Evolutionary conservation across 2,329 filamentous ascomycete species (phyloP).

Genomic region (Aspergillus tanneri): DNA sequence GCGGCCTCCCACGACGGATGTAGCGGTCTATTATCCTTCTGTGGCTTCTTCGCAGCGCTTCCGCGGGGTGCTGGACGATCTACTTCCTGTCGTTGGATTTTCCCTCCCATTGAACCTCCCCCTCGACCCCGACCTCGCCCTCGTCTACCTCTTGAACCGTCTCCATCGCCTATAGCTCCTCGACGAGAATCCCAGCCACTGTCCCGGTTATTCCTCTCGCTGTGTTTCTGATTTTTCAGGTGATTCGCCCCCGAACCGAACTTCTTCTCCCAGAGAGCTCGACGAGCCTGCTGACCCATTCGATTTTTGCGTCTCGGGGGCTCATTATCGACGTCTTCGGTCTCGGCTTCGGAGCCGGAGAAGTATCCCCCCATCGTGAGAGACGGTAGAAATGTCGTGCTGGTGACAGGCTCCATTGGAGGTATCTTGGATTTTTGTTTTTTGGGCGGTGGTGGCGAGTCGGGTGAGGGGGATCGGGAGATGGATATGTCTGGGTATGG

Average conservation of each 20-base stretch:
- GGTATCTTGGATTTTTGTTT: conserved; percentile 22
- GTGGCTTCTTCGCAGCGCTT: conserved; percentile 20
- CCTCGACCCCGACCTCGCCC: conserved; percentile 20
- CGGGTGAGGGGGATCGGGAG: conserved; percentile 37
- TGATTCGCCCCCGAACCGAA: conserved; percentile 60
- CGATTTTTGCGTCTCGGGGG: conserved; percentile 57
- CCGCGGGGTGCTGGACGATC: conserved; percentile 22
- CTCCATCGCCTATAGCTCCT: conserved; percentile 49
- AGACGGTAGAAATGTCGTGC: conserved; percentile 60
- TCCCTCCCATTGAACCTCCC: conserved; percentile 11
- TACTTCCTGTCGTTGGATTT: conserved; percentile 9
- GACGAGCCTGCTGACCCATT: conserved; percentile 62
- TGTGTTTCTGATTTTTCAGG: conserved; percentile 45
- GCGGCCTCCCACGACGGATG: conserved; percentile 67
- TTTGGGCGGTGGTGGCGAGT: conserved; percentile 15
- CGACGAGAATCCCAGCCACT: conserved; percentile 59
- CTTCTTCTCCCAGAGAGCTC: conserved; percentile 62
- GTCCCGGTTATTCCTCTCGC: conserved; percentile 42
- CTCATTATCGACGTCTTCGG: conserved; percentile 48
- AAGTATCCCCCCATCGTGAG: conserved; percentile 62
- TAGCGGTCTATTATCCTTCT: conserved; percentile 51
- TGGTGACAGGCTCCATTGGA: conserved; percentile 18
- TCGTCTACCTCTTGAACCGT: conserved; percentile 27
- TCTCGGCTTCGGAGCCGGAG: conserved; percentile 60
- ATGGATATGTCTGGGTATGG: conserved; percentile 35